Evolutionary conservation across 78 protist species (phyloP).

Genomic region (Polysphondylium violaceum): DNA sequence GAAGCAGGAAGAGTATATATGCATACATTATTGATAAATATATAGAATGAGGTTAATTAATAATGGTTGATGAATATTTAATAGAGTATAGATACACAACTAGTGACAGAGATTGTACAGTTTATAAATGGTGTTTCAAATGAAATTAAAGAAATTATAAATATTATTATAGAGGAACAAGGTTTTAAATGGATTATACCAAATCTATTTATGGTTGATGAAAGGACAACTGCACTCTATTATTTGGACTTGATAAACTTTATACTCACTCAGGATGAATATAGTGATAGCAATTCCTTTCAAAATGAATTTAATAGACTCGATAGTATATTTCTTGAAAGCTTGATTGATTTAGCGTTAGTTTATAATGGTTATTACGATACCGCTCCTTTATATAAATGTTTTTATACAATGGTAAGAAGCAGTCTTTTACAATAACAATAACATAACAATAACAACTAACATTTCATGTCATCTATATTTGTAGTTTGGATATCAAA

Average conservation of each 20-base stretch:
- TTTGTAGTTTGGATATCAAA: slow-evolving; percentile 45
- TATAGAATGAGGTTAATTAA: background rate
- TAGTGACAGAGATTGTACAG: slow-evolving; percentile 24
- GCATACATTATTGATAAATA: background rate
- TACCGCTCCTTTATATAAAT: slow-evolving; percentile 16
- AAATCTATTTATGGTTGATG: slow-evolving; percentile 49
- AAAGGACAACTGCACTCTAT: background rate
- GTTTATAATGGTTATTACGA: slow-evolving; percentile 51
- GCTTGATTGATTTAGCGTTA: slow-evolving; percentile 21
- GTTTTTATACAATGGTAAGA: slow-evolving; percentile 52
- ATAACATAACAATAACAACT: background rate
- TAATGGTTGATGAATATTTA: background rate
- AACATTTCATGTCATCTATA: background rate
- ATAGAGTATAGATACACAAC: slow-evolving; percentile 34
- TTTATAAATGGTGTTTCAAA: slow-evolving; percentile 36
- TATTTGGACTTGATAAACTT: background rate
- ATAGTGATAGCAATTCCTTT: slow-evolving; percentile 35
- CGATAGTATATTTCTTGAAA: slow-evolving; percentile 44
- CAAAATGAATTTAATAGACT: slow-evolving; percentile 20
- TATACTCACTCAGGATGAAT: slow-evolving; percentile 1
- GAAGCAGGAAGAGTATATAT: slow-evolving; percentile 26
- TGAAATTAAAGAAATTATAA: background rate
- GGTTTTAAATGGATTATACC: slow-evolving; percentile 66
- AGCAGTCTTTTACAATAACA: background rate
- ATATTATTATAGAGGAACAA: slow-evolving; percentile 3